Base-by-base conservation (phyloP, 805 yeast species). In the Candida sakaeoensis region DNA sequence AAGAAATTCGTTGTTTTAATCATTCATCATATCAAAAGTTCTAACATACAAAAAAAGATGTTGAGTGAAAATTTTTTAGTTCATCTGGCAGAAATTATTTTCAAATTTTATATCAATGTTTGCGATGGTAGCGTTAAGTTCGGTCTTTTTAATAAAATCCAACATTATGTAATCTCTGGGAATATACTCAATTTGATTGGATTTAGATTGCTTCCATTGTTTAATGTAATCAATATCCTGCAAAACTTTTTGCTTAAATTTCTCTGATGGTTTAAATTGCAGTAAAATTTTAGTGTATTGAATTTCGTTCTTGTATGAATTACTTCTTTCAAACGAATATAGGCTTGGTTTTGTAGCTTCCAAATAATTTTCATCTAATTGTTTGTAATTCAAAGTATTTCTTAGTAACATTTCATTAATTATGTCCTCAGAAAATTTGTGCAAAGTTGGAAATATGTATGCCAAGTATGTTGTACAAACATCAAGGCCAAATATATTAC, bases 241-340 rank as follows among this genome's bases (percentile, higher is more conserved):
- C 3, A 15, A 16, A 6, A 42, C 42, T 16, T 39, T 38, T 7
- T 13, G 12, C 19, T 22, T 35, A n/a, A 38, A 23, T 15, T 25
- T 18, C 1, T 32, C 14, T 12, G 24, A 14, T 6, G 29, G 6
- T 4, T 19, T 12, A 36, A 30, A 31, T 29, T 25, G 27, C 14
- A 3, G 14, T 17, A 34, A 10, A 4, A 34, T 34, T 16, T 15
- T 34, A 7, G 37, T 24, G 16, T 15, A 31, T 28, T 22, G 33
- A 13, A 38, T 54, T 10, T 68, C 72, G 51, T 80, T 77, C 48
- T 79, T 67, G 58, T 79, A 85, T 28, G 83, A 72, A 48, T 87
- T 86, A 40, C 72, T 75, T 49, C 76, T 77, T 53, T 88, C 96
- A 5, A 72, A 60, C 5, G 79, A 78, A 57, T 87, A 88, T 29